Evolutionary conservation across 352 stramenopile genomes (phyloP).

Genomic region (Phytopythium chamaehyphon): DNA sequence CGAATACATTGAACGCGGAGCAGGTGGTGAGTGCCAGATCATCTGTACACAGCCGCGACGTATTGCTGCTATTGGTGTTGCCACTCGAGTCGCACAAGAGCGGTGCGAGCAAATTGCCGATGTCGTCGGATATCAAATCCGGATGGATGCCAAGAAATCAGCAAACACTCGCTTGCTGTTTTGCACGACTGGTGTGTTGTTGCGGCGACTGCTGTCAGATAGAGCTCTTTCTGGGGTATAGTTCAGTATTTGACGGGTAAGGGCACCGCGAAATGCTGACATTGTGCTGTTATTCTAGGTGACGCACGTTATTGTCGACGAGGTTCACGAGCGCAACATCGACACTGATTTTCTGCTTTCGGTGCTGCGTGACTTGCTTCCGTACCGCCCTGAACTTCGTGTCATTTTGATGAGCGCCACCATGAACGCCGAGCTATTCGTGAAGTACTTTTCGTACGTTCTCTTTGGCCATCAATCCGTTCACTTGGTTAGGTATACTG

Average conservation of each 20-base stretch:
- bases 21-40: slow-evolving; percentile 91
- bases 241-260: no score
- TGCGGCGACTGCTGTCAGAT: slow-evolving; percentile 92
- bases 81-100: slow-evolving; percentile 93
- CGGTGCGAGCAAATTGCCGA: slow-evolving; percentile 85
- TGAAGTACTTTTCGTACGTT: slow-evolving; percentile 80
- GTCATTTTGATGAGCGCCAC: slow-evolving; percentile 98
- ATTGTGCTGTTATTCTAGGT: slow-evolving; percentile 32
- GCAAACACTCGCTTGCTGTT: slow-evolving; percentile 92
- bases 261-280: no score
- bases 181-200: slow-evolving; percentile 94
- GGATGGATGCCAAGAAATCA: slow-evolving; percentile 90
- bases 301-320: slow-evolving; percentile 98
- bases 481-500: no score
- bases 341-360: slow-evolving; percentile 96
- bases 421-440: slow-evolving; percentile 89
- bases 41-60: slow-evolving; percentile 95
- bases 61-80: slow-evolving; percentile 96
- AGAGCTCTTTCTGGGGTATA: slow-evolving; percentile 73
- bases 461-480: no score
- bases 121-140: slow-evolving; percentile 94
- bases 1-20: slow-evolving; percentile 79
- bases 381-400: slow-evolving; percentile 68
- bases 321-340: slow-evolving; percentile 97
- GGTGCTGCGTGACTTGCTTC: slow-evolving; percentile 84